Base-by-base conservation (phyloP, 768 basidiomycete genomes). In the Russula lepida region DNA sequence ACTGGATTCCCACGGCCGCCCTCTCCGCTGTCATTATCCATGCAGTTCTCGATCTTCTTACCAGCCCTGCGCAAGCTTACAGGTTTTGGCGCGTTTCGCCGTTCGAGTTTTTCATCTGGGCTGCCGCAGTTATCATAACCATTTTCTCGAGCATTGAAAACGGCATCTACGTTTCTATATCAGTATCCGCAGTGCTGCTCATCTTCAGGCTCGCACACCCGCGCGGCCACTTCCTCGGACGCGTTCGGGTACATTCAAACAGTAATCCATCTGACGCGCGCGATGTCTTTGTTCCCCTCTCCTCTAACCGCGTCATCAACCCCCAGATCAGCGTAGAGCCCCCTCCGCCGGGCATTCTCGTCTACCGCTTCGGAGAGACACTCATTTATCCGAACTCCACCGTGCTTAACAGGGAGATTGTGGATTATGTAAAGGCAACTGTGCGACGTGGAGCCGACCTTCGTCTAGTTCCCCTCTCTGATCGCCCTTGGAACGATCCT, bases 21-120 rank as follows among this genome's bases (percentile, higher is more conserved):
- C 81, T 98, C n/a, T 87, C 92, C 12, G 95, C 95, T 33, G 82
- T 98, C 65, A 95, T 98, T 70, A 95, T 98, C 66, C 93, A 95
- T 70, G 92, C 92, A 41, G 92, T 95, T 19, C 85, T 84, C 6
- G 87, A 89, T 75, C 78, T 99, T 53, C 88, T 99, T 55, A 88
- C 93, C 17, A 83, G 86, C 0, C 97, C 95, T 0, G 73, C 80
- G 49, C 84, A 90, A 73, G 85, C 89, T 17, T 98, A 88, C 74
- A 79, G 81, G 2, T 99, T 86, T 79, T 99, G 97, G 97, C 84
- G 91, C 30, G 85, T 95, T 25, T 90, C 89, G 0, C 97, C 97
- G 0, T 75, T 98, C 53, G 97, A 99, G 69, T 94, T 90, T 74
- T 33, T 94, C 67, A 94, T 95, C 69, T 95, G 88, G 84, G 68